These are phyloP conservation scores for Penicillium alfredii DNA, from an alignment of 495 filamentous ascomycete species.

Conservation along the genomic window DNA sequence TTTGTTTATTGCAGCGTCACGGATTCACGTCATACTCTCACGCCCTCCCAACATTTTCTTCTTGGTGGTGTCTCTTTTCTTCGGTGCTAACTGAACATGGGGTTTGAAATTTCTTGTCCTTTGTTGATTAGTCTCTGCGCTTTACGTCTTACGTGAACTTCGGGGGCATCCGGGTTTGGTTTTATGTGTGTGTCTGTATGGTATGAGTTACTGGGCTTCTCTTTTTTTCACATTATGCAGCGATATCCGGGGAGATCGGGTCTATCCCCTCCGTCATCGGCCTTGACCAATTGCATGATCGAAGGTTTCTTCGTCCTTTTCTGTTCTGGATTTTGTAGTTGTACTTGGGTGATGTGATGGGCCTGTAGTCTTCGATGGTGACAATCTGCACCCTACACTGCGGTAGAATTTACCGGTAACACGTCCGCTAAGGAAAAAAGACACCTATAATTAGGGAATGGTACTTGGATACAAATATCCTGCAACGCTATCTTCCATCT, in stretches of 20 bases:
- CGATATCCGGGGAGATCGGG: slow-evolving; percentile 33
- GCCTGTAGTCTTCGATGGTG: too few species aligned
- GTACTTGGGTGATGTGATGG: too few species aligned
- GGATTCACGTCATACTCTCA: slow-evolving; percentile 25
- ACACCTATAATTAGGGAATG: too few species aligned
- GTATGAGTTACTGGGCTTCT: slow-evolving; percentile 21
- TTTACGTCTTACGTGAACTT: slow-evolving; percentile 14
- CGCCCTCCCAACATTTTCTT: too few species aligned
- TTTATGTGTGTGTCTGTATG: slow-evolving; percentile 14
- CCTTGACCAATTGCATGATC: slow-evolving; percentile 34
- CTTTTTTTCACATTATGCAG: slow-evolving; percentile 33
- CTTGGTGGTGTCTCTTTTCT: too few species aligned
- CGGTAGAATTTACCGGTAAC: too few species aligned
- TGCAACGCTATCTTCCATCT: too few species aligned
- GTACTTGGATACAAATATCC: too few species aligned
- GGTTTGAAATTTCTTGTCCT: slow-evolving; percentile 12
- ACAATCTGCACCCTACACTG: too few species aligned
- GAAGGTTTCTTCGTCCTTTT: slow-evolving; percentile 25
- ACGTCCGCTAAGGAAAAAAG: too few species aligned
- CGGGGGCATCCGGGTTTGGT: slow-evolving; percentile 18
- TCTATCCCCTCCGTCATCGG: slow-evolving; percentile 25
- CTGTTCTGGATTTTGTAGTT: too few species aligned
- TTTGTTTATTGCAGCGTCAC: slow-evolving; percentile 24
- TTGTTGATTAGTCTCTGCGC: slow-evolving; percentile 11
- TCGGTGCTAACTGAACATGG: too few species aligned